phyloP scores from a whole-genome alignment of 1,139 yeast genomes.

The Saccharomyces hybrid region DNA sequence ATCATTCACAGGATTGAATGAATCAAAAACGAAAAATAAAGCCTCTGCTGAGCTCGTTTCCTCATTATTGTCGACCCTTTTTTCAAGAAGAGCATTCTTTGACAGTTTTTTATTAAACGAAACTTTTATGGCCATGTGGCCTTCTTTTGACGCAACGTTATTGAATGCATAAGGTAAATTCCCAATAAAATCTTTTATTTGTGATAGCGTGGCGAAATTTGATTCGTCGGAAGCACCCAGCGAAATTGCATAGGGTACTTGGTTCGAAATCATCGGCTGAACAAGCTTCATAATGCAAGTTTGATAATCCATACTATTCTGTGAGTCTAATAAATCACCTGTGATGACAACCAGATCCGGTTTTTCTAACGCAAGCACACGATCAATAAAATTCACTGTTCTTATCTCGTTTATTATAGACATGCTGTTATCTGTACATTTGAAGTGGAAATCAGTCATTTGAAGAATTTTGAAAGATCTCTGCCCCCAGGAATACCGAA shows the following conservation, averaged over 20 bases:
- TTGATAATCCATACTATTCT: slow-evolving; percentile 55
- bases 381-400: slow-evolving; percentile 49
- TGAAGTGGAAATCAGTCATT: slow-evolving; percentile 71
- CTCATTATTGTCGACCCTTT: background rate
- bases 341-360: slow-evolving; percentile 76
- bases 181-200: slow-evolving; percentile 20
- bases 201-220: slow-evolving; percentile 13
- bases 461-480: slow-evolving; percentile 57
- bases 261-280: slow-evolving; percentile 51
- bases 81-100: background rate
- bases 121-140: slow-evolving; percentile 5
- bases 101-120: background rate
- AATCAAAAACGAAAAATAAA: slow-evolving; percentile 10
- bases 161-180: slow-evolving; percentile 20
- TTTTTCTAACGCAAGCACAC: slow-evolving; percentile 52
- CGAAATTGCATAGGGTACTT: slow-evolving; percentile 67
- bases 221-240: slow-evolving; percentile 45
- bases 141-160: slow-evolving; percentile 7
- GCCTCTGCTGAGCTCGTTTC: background rate
- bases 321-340: slow-evolving; percentile 62
- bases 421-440: slow-evolving; percentile 44
- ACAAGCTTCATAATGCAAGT: slow-evolving; percentile 66
- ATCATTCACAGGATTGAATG: slow-evolving; percentile 2
- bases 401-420: slow-evolving; percentile 29
- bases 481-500: background rate